Evolutionary conservation across 75 land plant species (phyloP).

Genomic region (Picea sitchensis): DNA sequence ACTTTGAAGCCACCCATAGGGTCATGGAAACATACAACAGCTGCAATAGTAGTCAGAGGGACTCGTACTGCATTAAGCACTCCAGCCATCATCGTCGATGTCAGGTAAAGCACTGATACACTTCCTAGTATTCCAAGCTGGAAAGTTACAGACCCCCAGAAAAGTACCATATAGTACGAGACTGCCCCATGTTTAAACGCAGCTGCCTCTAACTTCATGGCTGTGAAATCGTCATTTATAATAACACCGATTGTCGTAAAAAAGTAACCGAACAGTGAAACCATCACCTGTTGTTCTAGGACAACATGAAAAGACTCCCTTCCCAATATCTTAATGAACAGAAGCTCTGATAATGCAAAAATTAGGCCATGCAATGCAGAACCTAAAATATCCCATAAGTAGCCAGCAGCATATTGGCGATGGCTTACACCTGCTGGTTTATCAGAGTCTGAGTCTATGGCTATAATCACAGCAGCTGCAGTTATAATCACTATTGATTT

Average conservation of each 20-base stretch:
- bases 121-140: slow-evolving; percentile 73
- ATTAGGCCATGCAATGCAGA: slow-evolving; percentile 89
- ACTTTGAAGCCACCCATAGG: slow-evolving; percentile 85
- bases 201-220: slow-evolving; percentile 55
- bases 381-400: slow-evolving; percentile 59
- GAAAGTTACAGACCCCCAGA: slow-evolving; percentile 73
- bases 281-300: slow-evolving; percentile 77
- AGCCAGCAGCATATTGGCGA: slow-evolving; percentile 56
- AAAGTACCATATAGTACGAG: slow-evolving; percentile 58
- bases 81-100: slow-evolving; percentile 78
- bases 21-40: slow-evolving; percentile 65
- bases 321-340: slow-evolving; percentile 67
- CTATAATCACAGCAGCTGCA: slow-evolving; percentile 59
- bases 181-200: slow-evolving; percentile 45
- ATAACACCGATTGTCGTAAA: slow-evolving; percentile 70
- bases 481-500: slow-evolving; percentile 77
- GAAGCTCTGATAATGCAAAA: slow-evolving; percentile 80
- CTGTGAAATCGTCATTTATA: slow-evolving; percentile 41
- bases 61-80: slow-evolving; percentile 79
- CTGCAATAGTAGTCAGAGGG: slow-evolving; percentile 72
- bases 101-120: slow-evolving; percentile 60
- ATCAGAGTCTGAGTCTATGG: slow-evolving; percentile 70
- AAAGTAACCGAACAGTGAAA: slow-evolving; percentile 56
- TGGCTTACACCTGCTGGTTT: slow-evolving; percentile 31
- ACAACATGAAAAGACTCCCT: slow-evolving; percentile 80